Evolutionary conservation across 2,329 filamentous ascomycete species (phyloP).

Genomic region (Exophiala calicioides): DNA sequence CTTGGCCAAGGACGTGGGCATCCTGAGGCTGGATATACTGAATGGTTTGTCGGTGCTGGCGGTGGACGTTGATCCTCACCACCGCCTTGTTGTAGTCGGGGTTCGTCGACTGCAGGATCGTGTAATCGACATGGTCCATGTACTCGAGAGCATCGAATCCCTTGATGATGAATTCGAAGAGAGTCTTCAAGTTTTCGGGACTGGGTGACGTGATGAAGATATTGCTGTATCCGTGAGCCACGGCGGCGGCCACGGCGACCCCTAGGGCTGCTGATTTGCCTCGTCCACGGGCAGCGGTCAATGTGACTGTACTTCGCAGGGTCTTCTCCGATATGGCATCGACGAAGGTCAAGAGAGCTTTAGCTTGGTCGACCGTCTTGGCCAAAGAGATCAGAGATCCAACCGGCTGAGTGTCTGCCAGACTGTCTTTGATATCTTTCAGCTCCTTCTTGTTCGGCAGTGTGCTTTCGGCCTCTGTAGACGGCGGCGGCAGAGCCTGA

Average conservation of each 20-base stretch:
- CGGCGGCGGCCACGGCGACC: constrained; percentile 87
- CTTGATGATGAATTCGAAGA: constrained; percentile 98
- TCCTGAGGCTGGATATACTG: constrained; percentile 98
- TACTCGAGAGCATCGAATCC: constrained; percentile 94
- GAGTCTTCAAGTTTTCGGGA: constrained; percentile 95
- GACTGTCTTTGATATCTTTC: constrained; percentile 79
- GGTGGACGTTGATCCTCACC: constrained; percentile 91
- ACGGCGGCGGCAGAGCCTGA: constrained; percentile 74
- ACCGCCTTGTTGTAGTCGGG: constrained; percentile 99
- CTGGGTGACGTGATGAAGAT: constrained; percentile 98
- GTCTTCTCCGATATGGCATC: constrained; percentile 97
- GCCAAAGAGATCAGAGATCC: constrained; percentile 82
- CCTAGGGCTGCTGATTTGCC: constrained; percentile 97
- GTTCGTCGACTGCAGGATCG: constrained; percentile 96
- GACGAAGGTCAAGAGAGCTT: constrained; percentile 93
- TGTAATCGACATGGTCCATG: constrained; percentile 93
- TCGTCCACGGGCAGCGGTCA: constrained; percentile 90
- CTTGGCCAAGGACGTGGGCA: constrained; percentile 89
- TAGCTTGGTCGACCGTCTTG: constrained; percentile 91
- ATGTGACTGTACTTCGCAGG: constrained; percentile 83
- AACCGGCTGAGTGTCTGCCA: constrained; percentile 82
- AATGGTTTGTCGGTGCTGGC: constrained; percentile 93
- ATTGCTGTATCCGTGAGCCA: constrained; percentile 97
- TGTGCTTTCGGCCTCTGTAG: constrained; percentile 71
- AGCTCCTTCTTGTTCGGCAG: constrained; percentile 72